Evolutionary conservation across 2,329 filamentous ascomycete genomes (phyloP).

Genomic region (Aspergillus candidus): DNA sequence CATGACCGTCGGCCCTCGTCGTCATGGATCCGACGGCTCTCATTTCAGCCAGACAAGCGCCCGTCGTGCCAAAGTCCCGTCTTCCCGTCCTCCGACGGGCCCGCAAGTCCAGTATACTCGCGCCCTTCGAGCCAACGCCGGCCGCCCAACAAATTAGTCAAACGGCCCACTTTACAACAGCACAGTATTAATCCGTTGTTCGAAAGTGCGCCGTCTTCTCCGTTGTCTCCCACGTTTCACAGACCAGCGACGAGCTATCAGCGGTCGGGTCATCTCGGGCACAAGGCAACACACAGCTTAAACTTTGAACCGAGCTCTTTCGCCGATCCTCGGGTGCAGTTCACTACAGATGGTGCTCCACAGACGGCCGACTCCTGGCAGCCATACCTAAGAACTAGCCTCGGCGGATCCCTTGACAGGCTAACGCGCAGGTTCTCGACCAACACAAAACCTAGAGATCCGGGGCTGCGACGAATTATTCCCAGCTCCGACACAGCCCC

Average conservation of each 20-base stretch:
- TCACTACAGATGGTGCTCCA: conserved; percentile 2
- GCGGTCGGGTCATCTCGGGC: conserved; percentile 49
- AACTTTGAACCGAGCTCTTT: conserved; percentile 23
- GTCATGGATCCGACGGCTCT: conserved; percentile 54
- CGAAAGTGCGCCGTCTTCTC: conserved; percentile 24
- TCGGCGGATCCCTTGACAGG: conserved; percentile 23
- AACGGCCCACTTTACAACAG: conserved; percentile 53
- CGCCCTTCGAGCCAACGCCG: conserved; percentile 25
- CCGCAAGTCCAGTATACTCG: conserved; percentile 46
- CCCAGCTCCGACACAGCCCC: conserved; percentile 41
- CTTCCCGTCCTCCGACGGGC: conserved; percentile 50
- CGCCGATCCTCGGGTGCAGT: conserved; percentile 3
- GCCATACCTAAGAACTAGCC: conserved; percentile 34
- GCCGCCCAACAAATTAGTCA: conserved; percentile 57
- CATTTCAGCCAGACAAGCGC: conserved; percentile 44
- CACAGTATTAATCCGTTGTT: conserved; percentile 36
- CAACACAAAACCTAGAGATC: conserved; percentile 28
- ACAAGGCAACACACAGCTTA: conserved; percentile 32
- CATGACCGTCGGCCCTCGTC: conserved; percentile 38
- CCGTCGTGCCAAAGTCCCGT: conserved; percentile 45
- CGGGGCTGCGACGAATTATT: conserved; percentile 39
- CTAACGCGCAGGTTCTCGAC: conserved; percentile 38
- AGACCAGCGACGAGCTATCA: conserved; percentile 60
- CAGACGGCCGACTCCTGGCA: conserved; percentile 25
- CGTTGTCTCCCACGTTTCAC: conserved; percentile 45